These are phyloP conservation scores for Linnemannia exigua DNA, from an alignment of 192 early-diverging fungal species.

Conservation along the genomic window DNA sequence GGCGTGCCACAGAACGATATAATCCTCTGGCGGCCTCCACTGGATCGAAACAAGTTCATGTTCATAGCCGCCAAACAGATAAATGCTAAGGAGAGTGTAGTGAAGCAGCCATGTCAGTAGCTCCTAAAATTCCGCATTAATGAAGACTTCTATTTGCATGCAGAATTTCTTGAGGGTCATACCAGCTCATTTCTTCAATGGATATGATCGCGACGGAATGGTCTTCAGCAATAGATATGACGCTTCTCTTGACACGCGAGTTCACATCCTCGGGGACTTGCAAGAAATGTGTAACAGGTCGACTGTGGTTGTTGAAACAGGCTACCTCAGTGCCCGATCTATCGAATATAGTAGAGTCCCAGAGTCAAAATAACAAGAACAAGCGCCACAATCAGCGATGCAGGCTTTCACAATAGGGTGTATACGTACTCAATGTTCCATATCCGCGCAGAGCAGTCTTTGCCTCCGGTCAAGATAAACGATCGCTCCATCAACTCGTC, in stretches of 20 bases:
- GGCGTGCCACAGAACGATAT: constrained; percentile 71
- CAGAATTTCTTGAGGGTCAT: neutral
- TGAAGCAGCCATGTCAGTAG: neutral
- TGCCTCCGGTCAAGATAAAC: constrained; percentile 74
- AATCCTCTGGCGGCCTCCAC: constrained; percentile 78
- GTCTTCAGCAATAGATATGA: constrained; percentile 78
- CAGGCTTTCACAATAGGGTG: neutral
- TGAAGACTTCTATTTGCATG: neutral
- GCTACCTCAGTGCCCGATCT: constrained; percentile 69
- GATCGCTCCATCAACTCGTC: constrained; percentile 58
- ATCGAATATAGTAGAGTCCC: neutral
- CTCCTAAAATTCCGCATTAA: neutral
- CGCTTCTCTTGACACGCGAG: constrained; percentile 56
- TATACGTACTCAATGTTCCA: constrained; percentile 80
- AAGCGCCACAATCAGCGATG: neutral
- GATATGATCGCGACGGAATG: constrained; percentile 80
- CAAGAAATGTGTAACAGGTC: constrained; percentile 62
- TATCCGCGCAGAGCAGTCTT: constrained; percentile 76
- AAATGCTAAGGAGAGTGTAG: constrained; percentile 57
- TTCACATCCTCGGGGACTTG: constrained; percentile 68
- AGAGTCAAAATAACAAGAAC: neutral
- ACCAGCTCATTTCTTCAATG: constrained; percentile 82
- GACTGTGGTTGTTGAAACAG: constrained; percentile 70
- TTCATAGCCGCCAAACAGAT: constrained; percentile 74
- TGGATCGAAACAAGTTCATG: constrained; percentile 68